Evolutionary conservation across 139 green algal genomes (phyloP), one percentile per base, ranked within the genome.

Genomic region (Chlamydomonas sp.): DNA sequence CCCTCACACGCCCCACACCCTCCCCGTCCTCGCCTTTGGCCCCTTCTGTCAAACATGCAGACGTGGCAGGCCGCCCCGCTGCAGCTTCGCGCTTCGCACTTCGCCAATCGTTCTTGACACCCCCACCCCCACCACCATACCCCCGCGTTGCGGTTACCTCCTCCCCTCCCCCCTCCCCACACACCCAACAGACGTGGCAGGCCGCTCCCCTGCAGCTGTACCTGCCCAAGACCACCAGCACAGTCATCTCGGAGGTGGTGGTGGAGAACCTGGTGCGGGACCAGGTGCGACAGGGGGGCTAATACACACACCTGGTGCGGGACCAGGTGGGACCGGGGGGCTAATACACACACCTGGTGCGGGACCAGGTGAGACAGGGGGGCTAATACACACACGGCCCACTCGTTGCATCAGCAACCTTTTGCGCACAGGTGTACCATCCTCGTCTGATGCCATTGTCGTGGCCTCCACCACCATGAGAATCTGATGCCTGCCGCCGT

Each of bases 241-340:
- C 91, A 0, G 91, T 90, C 57, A 86, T 94, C 71, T 91, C 85
- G 7, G 90, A 94, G 79, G 63, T 94, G 62, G 81, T 74, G 16
- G 84, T 94, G n/a, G 88, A 93, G 59, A 94, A 94, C 80, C 63
- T 90, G 31, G 74, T 89, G 60, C 79, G 90, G 12, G 85, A 84
- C 63, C 17, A 3, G 2, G 85, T 49, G 31, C 31, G 31, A 49
- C 31, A 49, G 31, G 31, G 31, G 31, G 31, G 31, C 31, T 49
- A 49, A 49, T 49, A 49, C 31, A 49, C 31, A 49, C 31, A 94
- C 80, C 63, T 90, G 17, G 74, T 89, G 60, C 79, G 90, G 12
- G 85, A 84, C 63, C 17, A 3, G 2, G 85, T 49, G 31, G 31
- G 31, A n/a, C n/a, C n/a, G n/a, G n/a, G n/a, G n/a, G n/a, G n/a